A percentile compares a stretch with the other conserved stretches of the same genome.
Evolutionary conservation across 805 yeast species (phyloP).

Genomic region (Grigorovia jiainica): DNA sequence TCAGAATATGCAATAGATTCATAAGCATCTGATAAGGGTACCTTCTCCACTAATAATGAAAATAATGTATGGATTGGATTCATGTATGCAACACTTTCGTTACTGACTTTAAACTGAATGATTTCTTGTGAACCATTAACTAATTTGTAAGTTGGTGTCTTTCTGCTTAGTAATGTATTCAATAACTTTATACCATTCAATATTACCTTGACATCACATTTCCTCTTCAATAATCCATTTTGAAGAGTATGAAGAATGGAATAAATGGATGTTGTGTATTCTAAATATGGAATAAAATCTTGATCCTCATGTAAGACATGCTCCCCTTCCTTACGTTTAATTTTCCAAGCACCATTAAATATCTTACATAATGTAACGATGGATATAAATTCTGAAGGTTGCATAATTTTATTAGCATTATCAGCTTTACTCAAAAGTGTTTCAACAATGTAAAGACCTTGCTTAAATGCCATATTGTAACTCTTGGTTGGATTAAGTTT

Average conservation of each 20-base stretch:
- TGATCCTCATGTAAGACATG: constrained; percentile 54
- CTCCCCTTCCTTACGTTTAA: constrained; percentile 53
- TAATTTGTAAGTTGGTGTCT: constrained; percentile 17
- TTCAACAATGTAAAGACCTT: constrained; percentile 28
- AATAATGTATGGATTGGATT: constrained; percentile 52
- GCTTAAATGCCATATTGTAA: constrained; percentile 27
- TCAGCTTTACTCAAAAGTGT: constrained; percentile 28
- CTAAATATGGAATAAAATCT: constrained; percentile 41
- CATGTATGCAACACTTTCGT: constrained; percentile 44
- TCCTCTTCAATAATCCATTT: constrained; percentile 15
- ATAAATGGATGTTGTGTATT: constrained; percentile 37
- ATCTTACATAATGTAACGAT: constrained; percentile 39
- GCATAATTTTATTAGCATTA: constrained; percentile 26
- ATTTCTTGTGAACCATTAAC: constrained; percentile 19
- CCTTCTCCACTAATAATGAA: constrained; percentile 31
- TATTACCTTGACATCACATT: constrained; percentile 9
- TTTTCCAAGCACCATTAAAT: constrained; percentile 50
- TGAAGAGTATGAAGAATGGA: constrained; percentile 34
- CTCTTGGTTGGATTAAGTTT: constrained; percentile 28
- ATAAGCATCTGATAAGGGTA: constrained; percentile 17
- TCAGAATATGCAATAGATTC: constrained; percentile 12
- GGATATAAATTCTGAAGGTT: constrained; percentile 32
- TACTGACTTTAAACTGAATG: constrained; percentile 36
- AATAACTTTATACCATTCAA: constrained; percentile 30
- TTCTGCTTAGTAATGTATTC: constrained; percentile 24